These are phyloP conservation scores for Orbilia quercus DNA, from an alignment of 2,329 filamentous ascomycete genomes.

Conservation along the genomic window DNA sequence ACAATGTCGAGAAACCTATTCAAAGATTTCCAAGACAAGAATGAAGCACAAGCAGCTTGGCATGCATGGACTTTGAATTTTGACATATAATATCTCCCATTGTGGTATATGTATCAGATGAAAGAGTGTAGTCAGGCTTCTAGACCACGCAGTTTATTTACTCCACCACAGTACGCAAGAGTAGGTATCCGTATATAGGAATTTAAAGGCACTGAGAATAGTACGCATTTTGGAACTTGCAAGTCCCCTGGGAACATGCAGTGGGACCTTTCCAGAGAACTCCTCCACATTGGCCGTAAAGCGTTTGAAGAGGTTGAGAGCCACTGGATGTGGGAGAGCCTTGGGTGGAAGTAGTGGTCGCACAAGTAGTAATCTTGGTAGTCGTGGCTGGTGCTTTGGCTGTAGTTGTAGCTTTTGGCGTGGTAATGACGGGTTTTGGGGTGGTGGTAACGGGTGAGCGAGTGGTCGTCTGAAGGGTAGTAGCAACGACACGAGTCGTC, in stretches of 20 bases:
- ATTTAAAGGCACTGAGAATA: conserved; percentile 65
- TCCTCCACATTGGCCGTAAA: conserved; percentile 65
- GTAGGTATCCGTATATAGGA: conserved; percentile 32
- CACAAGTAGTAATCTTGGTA: conserved; percentile 4
- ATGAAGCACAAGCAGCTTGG: conserved; percentile 26
- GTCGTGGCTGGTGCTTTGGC: conserved; percentile 8
- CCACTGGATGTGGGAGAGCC: conserved; percentile 24
- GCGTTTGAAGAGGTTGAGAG: conserved; percentile 60
- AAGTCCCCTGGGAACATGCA: conserved; percentile 64
- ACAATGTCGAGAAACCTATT: background rate
- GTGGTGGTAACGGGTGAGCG: conserved; percentile 18
- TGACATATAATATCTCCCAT: conserved; percentile 7
- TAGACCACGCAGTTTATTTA: background rate
- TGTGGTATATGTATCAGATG: background rate
- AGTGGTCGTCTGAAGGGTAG: conserved; percentile 19
- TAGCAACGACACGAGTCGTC: conserved; percentile 4
- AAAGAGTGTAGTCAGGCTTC: background rate
- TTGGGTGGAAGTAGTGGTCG: conserved; percentile 15
- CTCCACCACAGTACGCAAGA: background rate
- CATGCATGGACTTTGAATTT: conserved; percentile 6
- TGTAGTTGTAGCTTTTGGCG: conserved; percentile 1
- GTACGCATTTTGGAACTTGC: conserved; percentile 64
- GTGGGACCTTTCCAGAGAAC: conserved; percentile 64
- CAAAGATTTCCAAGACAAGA: conserved; percentile 1
- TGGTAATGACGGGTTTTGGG: conserved; percentile 15